These are phyloP conservation scores for Stemphylium lycopersici DNA, from an alignment of 2,329 filamentous ascomycete genomes.

Conservation along the genomic window DNA sequence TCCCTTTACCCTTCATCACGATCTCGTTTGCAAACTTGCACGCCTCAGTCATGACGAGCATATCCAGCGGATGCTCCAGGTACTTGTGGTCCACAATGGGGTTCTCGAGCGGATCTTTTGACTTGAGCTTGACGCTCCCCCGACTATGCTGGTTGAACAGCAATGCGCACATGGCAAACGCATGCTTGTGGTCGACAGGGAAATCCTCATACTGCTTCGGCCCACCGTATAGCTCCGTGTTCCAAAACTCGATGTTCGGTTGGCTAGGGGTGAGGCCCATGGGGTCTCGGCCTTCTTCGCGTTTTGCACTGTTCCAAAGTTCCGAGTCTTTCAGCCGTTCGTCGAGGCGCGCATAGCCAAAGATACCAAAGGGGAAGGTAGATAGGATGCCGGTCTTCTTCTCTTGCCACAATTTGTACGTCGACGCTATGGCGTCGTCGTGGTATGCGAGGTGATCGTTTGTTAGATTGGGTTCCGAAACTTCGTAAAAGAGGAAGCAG, in stretches of 20 bases:
- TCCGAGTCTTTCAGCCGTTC: constrained; percentile 62
- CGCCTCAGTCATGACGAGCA: constrained; percentile 65
- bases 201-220: constrained; percentile 64
- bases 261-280: constrained; percentile 65
- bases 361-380: constrained; percentile 67
- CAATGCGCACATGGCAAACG: constrained; percentile 64
- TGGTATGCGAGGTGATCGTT: constrained; percentile 65
- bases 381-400: constrained; percentile 65
- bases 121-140: constrained; percentile 60
- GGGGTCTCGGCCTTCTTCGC: constrained; percentile 59
- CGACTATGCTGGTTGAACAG: constrained; percentile 64
- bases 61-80: constrained; percentile 62
- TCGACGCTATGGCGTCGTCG: constrained; percentile 56
- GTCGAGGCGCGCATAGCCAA: constrained; percentile 67
- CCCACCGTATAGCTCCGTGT: constrained; percentile 66
- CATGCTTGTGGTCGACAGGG: constrained; percentile 60
- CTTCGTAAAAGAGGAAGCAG: constrained; percentile 66
- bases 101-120: constrained; percentile 56
- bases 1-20: constrained; percentile 62
- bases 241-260: constrained; percentile 68
- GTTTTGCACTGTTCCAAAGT: constrained; percentile 60
- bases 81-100: constrained; percentile 66
- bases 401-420: constrained; percentile 63
- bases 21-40: constrained; percentile 67
- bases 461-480: constrained; percentile 60